Evolutionary conservation across 2,329 filamentous ascomycete genomes (phyloP), one percentile per base, ranked within the genome.

Genomic region (Juglanconis sp.): DNA sequence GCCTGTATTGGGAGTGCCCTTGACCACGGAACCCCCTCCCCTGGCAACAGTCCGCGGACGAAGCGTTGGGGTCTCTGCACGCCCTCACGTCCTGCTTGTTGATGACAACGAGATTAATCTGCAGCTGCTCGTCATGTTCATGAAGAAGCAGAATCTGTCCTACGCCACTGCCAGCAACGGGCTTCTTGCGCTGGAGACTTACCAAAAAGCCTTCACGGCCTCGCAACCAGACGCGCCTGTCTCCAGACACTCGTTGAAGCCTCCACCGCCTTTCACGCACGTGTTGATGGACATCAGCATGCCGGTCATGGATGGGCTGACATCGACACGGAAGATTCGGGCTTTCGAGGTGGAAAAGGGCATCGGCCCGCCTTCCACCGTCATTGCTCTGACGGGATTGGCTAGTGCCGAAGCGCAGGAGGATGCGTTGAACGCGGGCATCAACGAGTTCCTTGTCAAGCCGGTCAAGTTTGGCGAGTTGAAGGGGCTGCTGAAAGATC

Each of bases 231-330:
- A 17, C 17, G 3, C 17, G 4, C 17, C 44, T 47, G 5, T 59
- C 65, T 46, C 64, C 64, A 4, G 66, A 63, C 13, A 47, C 44
- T 47, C 17, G 3, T 15, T n/a, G 56, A 30, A 13, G 24, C 52
- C 7, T n/a, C 15, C 1, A 13, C 56, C 6, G 50, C 64, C 38
- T 58, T 77, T 76, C 44, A 71, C 73, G 53, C 74, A 70, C 31
- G 64, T 77, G 2, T 66, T 77, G 1, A 77, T 77, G 74, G 82
- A 85, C 63, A 77, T 84, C 6, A 79, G 75, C 68, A 85, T 85
- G 83, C 82, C 82, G 0, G 72, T 84, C 4, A 78, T 85, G 64
- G 77, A 85, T 63, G 80, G 80, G 0, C 71, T 82, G 13, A 77
- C 78, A 24, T 74, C 79, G 0, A 84, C 81, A 8, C 72, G 74